Evolutionary conservation across 1,284 basidiomycete species (phyloP).

Genomic region (Erythrobasidium hasegawianum): DNA sequence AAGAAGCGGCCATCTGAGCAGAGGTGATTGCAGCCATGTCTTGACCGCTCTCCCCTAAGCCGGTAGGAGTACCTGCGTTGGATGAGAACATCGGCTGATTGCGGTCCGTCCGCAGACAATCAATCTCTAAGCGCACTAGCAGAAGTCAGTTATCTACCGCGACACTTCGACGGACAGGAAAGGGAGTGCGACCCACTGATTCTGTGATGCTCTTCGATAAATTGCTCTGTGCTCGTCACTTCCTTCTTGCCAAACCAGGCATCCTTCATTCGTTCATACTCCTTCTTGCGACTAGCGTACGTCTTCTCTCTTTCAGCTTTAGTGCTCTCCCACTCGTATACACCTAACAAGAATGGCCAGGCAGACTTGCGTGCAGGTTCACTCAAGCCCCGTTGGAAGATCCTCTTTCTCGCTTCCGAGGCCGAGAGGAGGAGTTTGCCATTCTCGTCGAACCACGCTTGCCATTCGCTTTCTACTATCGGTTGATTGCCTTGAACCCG

Average conservation of each 20-base stretch:
- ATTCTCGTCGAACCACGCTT: slow-evolving; percentile 63
- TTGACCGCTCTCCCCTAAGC: slow-evolving; percentile 4
- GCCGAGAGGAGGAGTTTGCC: slow-evolving; percentile 63
- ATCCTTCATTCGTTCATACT: slow-evolving; percentile 65
- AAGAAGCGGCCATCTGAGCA: slow-evolving; percentile 29
- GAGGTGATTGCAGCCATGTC: slow-evolving; percentile 14
- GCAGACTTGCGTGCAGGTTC: slow-evolving; percentile 61
- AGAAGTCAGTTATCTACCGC: not conserved
- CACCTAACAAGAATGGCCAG: slow-evolving; percentile 88
- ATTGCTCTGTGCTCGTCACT: slow-evolving; percentile 49
- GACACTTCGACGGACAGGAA: not conserved
- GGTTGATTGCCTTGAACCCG: slow-evolving; percentile 54
- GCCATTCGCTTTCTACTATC: slow-evolving; percentile 65
- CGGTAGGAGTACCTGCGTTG: slow-evolving; percentile 13
- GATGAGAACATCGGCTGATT: slow-evolving; percentile 75
- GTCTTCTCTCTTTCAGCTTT: slow-evolving; percentile 45
- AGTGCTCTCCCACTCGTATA: slow-evolving; percentile 67
- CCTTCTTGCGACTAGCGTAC: slow-evolving; percentile 64
- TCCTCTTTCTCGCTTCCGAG: slow-evolving; percentile 66
- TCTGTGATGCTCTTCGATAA: slow-evolving; percentile 46
- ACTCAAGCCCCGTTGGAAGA: slow-evolving; percentile 69
- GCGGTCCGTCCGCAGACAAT: slow-evolving; percentile 94
- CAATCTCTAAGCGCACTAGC: slow-evolving; percentile 84
- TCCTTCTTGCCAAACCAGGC: slow-evolving; percentile 78
- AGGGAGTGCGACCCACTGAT: slow-evolving; percentile 37